phyloP scores from a whole-genome alignment of 306 rosid genomes.

The Cucumis melo region DNA sequence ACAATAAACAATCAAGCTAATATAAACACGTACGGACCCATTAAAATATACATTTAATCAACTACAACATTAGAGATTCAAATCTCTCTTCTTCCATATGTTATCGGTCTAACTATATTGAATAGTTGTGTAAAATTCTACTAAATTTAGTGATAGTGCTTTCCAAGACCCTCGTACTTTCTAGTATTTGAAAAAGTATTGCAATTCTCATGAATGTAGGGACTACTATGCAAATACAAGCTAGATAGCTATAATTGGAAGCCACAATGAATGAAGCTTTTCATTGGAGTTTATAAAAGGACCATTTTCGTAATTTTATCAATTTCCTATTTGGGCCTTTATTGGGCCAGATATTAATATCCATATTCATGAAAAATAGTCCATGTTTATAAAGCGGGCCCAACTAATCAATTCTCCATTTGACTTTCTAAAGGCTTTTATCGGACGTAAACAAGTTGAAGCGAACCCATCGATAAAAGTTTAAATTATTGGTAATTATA shows the following conservation, averaged over 20 bases:
- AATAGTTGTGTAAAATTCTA: no score
- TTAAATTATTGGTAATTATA: no score
- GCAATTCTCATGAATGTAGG: not conserved
- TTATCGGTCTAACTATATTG: no score
- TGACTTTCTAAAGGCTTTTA: not conserved
- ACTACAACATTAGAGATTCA: no score
- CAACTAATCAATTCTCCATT: not conserved
- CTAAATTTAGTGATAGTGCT: no score
- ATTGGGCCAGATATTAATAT: not conserved
- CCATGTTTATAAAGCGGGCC: not conserved
- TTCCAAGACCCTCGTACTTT: not conserved
- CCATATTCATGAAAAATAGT: not conserved
- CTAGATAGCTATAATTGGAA: not conserved
- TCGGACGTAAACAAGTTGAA: not conserved
- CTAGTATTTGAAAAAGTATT: not conserved
- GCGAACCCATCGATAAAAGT: not conserved
- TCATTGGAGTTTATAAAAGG: not conserved
- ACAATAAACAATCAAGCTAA: no score
- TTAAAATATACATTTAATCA: no score
- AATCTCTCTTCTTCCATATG: no score
- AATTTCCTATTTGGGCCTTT: not conserved
- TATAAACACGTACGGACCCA: no score
- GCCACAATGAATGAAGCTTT: no score
- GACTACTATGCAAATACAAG: not conserved
- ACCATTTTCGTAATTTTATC: not conserved